Conservation (phyloP, 106 monocot genomes). For the Apostasia ramifera region DNA sequence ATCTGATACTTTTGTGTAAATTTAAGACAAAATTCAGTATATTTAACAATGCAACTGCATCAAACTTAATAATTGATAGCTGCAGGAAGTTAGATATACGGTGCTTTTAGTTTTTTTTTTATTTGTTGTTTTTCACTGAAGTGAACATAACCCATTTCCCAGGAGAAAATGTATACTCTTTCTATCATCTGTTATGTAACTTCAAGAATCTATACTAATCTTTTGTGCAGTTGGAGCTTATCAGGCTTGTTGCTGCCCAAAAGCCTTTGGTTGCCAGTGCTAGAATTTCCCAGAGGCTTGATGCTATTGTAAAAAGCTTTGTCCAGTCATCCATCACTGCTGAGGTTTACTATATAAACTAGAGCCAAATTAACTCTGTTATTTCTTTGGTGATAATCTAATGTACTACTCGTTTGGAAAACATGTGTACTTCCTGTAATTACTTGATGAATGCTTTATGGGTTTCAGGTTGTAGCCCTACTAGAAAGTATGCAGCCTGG, state of each 20-base stretch:
- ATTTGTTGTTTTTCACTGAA: no score
- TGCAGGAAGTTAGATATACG: no score
- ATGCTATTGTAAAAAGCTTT: slow-evolving; percentile 25
- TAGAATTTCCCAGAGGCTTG: slow-evolving; percentile 57
- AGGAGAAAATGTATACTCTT: no score
- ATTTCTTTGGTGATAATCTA: slow-evolving; percentile 5
- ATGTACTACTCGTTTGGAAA: neutral
- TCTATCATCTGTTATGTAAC: no score
- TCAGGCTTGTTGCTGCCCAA: slow-evolving; percentile 60
- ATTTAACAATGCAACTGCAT: no score
- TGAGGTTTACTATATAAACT: slow-evolving; percentile 36
- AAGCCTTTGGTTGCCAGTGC: slow-evolving; percentile 61
- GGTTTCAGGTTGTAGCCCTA: slow-evolving; percentile 46
- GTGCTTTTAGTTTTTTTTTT: no score
- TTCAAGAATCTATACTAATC: no score
- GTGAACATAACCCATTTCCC: no score
- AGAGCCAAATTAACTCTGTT: neutral
- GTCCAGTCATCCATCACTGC: slow-evolving; percentile 19
- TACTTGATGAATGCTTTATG: neutral
- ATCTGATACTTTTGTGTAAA: no score
- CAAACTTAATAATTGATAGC: no score
- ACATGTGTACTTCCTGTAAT: neutral
- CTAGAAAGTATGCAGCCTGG: slow-evolving; percentile 78
- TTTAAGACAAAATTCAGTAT: no score
- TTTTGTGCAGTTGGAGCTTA: slow-evolving; percentile 72